Conservation (phyloP, 768 basidiomycete species). For the Suillus subaureus region DNA sequence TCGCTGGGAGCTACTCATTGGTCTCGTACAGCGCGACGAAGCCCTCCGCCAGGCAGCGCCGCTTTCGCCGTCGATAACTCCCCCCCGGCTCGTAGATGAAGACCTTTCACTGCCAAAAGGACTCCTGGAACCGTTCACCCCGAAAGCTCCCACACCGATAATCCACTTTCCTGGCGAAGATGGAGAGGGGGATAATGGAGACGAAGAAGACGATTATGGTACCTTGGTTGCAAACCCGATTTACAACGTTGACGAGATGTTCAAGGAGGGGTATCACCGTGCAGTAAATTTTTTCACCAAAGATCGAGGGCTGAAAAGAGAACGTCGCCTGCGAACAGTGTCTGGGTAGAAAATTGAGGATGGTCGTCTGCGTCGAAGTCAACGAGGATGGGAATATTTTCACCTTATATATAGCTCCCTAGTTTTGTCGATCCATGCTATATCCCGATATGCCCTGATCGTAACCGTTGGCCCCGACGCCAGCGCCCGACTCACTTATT, state of each 20-base stretch:
- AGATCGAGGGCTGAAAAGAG: conserved; percentile 12
- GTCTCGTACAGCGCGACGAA: conserved; percentile 39
- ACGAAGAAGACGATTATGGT: conserved; percentile 34
- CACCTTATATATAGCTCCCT: not conserved
- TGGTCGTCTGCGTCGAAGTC: not conserved
- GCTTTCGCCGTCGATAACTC: conserved; percentile 7
- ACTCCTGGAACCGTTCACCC: not conserved
- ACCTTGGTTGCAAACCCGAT: conserved; percentile 17
- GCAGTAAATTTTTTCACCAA: conserved; percentile 26
- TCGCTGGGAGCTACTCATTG: conserved; percentile 55
- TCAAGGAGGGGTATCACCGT: conserved; percentile 29
- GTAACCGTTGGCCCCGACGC: too few species aligned
- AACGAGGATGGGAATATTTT: not conserved
- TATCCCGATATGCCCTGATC: not conserved
- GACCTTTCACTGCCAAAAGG: not conserved
- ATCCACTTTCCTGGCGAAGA: conserved; percentile 27
- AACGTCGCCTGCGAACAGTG: not conserved
- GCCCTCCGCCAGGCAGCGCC: conserved; percentile 14
- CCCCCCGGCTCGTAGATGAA: conserved; percentile 4
- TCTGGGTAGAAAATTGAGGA: not conserved
- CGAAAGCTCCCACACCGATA: conserved; percentile 12
- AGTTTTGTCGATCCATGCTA: conserved; percentile 5
- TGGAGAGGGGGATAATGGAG: conserved; percentile 19
- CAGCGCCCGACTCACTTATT: too few species aligned
- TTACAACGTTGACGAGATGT: conserved; percentile 15